phyloP scores from a whole-genome alignment of 2,329 filamentous ascomycete species.

The Bipolaris sorokiniana region DNA sequence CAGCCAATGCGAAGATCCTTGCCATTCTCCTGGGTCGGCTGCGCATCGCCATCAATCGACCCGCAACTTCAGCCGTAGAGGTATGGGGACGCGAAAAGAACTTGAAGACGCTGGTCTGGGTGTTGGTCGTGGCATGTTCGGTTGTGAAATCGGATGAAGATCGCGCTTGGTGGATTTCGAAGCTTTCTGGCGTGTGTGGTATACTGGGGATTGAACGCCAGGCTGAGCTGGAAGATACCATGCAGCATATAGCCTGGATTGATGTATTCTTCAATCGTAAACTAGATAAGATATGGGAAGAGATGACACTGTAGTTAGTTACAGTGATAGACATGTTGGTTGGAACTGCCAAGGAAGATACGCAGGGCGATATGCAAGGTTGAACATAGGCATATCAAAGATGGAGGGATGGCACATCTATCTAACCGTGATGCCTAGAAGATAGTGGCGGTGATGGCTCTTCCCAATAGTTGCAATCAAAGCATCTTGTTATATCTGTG shows the following conservation, averaged over 20 bases:
- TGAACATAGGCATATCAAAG: not conserved
- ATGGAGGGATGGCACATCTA: not conserved
- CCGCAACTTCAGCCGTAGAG: not conserved
- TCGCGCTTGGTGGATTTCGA: slow-evolving; percentile 26
- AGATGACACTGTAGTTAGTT: not conserved
- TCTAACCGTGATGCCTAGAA: no score
- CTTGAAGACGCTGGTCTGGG: slow-evolving; percentile 30
- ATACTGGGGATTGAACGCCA: not conserved
- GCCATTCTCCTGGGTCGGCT: slow-evolving; percentile 1
- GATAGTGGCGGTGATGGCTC: no score
- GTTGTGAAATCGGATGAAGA: slow-evolving; percentile 17
- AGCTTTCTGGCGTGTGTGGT: slow-evolving; percentile 20
- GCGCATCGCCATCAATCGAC: slow-evolving; percentile 6
- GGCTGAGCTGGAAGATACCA: slow-evolving; percentile 14
- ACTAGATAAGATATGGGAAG: slow-evolving; percentile 14
- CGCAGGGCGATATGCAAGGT: not conserved
- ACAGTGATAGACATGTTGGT: not conserved
- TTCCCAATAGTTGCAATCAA: not conserved
- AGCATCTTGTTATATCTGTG: not conserved
- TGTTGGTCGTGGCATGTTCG: slow-evolving; percentile 25
- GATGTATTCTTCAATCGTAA: slow-evolving; percentile 24
- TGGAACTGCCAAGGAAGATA: not conserved
- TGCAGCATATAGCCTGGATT: slow-evolving; percentile 34
- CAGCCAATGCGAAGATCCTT: slow-evolving; percentile 30
- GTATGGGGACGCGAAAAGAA: slow-evolving; percentile 28